These are phyloP conservation scores for Takakia lepidozioides DNA, from an alignment of 225 moss, liverwort and hornwort species.

Conservation along the genomic window DNA sequence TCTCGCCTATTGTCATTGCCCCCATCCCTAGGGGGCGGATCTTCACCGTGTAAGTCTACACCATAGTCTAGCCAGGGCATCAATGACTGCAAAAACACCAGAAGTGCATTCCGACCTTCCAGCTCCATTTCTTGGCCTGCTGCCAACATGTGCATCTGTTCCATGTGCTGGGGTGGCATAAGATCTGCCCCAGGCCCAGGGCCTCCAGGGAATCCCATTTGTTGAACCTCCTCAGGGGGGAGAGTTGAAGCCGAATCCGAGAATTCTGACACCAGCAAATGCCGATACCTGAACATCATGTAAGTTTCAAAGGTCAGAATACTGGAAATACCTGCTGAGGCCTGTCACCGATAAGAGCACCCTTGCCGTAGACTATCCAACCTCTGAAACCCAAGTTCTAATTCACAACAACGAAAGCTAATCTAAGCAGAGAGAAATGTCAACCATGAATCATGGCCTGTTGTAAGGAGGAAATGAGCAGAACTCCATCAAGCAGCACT, in stretches of 20 bases:
- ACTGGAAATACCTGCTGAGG: too few species aligned
- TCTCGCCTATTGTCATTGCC: background rate
- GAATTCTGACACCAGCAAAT: constrained; percentile 76
- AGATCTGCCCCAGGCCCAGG: constrained; percentile 15
- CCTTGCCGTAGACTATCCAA: too few species aligned
- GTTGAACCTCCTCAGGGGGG: constrained; percentile 60
- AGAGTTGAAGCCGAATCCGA: constrained; percentile 71
- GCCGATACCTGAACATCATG: constrained; percentile 60
- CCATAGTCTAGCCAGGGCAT: constrained; percentile 58
- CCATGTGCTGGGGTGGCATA: constrained; percentile 18
- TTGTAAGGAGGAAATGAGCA: too few species aligned
- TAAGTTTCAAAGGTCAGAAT: too few species aligned
- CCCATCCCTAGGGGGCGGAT: constrained; percentile 22
- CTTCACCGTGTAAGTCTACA: constrained; percentile 40
- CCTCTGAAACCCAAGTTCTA: too few species aligned
- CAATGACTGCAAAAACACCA: constrained; percentile 65
- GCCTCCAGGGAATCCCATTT: constrained; percentile 33
- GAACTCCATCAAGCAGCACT: too few species aligned
- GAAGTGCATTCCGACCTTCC: constrained; percentile 50
- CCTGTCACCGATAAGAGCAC: too few species aligned
- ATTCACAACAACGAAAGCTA: too few species aligned
- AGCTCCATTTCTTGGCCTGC: constrained; percentile 28
- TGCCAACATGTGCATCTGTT: constrained; percentile 18
- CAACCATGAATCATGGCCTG: too few species aligned
- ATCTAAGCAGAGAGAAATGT: too few species aligned